Percentiles rank a stretch among this genome's conserved stretches.
Conservation (phyloP, 768 basidiomycete genomes). For the Suillus subluteus region DNA sequence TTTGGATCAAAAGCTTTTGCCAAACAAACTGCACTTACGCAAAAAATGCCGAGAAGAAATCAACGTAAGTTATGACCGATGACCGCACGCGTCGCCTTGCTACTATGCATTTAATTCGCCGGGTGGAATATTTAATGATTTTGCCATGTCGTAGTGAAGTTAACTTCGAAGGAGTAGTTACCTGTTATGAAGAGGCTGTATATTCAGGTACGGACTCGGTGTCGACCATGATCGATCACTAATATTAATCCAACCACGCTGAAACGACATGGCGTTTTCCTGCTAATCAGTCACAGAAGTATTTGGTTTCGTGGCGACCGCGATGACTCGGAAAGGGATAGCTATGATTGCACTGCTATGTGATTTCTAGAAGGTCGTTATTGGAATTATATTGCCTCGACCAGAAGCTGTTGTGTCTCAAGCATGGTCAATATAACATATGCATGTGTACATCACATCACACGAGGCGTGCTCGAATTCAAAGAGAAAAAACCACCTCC, state of each 20-base stretch:
- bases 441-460: background rate
- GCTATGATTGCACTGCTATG: constrained; percentile 3
- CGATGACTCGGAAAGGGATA: background rate
- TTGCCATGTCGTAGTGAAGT: background rate
- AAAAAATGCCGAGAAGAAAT: background rate
- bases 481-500: constrained; percentile 34
- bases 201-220: background rate
- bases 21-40: constrained; percentile 3
- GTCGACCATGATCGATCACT: constrained; percentile 2
- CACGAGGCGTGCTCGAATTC: constrained; percentile 2
- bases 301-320: constrained; percentile 1
- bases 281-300: constrained; percentile 9
- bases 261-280: constrained; percentile 5
- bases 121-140: constrained; percentile 6
- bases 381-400: background rate
- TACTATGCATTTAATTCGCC: background rate
- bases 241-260: constrained; percentile 6
- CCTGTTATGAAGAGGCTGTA: constrained; percentile 1
- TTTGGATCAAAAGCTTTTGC: constrained; percentile 11
- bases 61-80: background rate
- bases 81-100: background rate
- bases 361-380: constrained; percentile 4
- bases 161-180: background rate
- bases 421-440: background rate
- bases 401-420: background rate